Evolutionary conservation across 345 rosid genomes (phyloP).

Genomic region (Gossypium rotundifolium): DNA sequence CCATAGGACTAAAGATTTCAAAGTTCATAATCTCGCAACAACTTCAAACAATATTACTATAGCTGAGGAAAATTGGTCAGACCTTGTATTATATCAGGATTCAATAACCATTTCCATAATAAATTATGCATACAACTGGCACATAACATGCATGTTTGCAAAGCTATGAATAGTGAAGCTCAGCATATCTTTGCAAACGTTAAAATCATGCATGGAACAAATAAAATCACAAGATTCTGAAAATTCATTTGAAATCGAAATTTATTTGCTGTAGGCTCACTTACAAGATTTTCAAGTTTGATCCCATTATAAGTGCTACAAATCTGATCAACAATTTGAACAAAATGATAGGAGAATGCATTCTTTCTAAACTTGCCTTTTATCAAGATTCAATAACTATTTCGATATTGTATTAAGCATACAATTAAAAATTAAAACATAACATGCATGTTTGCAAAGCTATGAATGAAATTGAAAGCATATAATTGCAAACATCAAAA

Average conservation of each 20-base stretch:
- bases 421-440: background rate
- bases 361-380: background rate
- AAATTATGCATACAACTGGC: background rate
- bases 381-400: background rate
- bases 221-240: background rate
- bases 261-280: background rate
- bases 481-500: background rate
- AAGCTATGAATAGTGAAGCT: background rate
- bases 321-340: background rate
- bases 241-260: background rate
- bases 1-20: background rate
- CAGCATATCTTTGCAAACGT: background rate
- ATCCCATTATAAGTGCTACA: background rate
- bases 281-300: background rate
- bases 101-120: background rate
- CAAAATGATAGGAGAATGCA: background rate
- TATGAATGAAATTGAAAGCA: background rate
- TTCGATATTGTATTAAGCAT: background rate
- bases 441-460: background rate
- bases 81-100: background rate
- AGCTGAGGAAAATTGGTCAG: background rate
- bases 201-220: background rate
- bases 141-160: conserved; percentile 1
- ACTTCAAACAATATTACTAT: background rate
- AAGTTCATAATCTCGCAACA: background rate